Base-by-base conservation (phyloP, 1,139 yeast species). In the Arxiozyma bovina region DNA sequence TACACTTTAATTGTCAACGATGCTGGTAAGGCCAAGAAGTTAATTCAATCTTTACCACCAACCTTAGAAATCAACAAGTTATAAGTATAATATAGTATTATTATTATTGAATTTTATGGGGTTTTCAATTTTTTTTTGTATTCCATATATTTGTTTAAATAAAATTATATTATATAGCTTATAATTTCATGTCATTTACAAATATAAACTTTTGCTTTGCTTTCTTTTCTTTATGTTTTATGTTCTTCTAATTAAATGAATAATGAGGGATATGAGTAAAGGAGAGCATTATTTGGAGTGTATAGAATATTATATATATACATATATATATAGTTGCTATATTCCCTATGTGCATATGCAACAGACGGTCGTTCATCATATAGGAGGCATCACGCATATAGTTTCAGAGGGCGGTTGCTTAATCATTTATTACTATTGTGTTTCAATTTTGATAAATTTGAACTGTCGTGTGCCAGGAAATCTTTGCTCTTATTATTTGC, bases 31-130 rank as follows among this genome's bases (percentile, higher is more conserved):
- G 99, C 98, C 72, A 87, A 88, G 85, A 94, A 93, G 84, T 84
- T 93, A 79, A 87, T 88, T 75, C 97, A 93, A 83, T 87, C 98
- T 73, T 84, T 93, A 74, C 97, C 98, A 77, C 96, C 98, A 76
- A 83, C 90, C 73, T 83, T 91, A 76, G 82, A 82, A 74, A 83
- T 85, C 75, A 82, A 82, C 76, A 77, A 75, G 74, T 79, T 81
- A 77, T 82, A 81, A 80, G 45, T 54, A 12, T 50, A 34, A 17
- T 42, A 42, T 43, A 30, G n/a, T 42, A 34, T 44, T 42, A 46
- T 52, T 45, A 20, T 25, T 17, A 40, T 34, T 15, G 6, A 12
- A 34, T 34, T 34, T 34, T 34, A 15, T 34, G 40, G 40, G 17
- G 17, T 15, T 34, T 34, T 34, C 40, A 34, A 15, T 34, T 34